Conservation (phyloP, 768 basidiomycete genomes). For the Hirschioporus abietinus region DNA sequence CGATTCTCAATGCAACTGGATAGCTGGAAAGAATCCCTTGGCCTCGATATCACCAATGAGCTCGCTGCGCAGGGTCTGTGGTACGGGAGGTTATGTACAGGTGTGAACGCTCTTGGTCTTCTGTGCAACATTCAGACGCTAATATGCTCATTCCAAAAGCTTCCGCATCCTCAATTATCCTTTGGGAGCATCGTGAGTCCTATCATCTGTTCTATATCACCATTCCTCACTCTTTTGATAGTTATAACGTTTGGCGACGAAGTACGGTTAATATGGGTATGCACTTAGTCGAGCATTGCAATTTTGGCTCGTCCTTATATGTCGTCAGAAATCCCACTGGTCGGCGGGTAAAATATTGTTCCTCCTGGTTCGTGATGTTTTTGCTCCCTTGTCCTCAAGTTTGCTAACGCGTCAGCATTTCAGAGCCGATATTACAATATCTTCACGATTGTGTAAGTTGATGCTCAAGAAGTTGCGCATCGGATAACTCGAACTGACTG, state of each 20-base stretch:
- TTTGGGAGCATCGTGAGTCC: neutral
- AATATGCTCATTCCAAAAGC: neutral
- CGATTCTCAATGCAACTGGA: neutral
- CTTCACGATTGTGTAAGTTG: conserved; percentile 43
- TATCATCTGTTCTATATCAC: neutral
- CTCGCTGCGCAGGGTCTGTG: neutral
- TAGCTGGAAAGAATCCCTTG: neutral
- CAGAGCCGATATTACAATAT: conserved; percentile 59
- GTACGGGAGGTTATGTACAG: neutral
- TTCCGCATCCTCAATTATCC: neutral
- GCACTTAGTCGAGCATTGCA: neutral
- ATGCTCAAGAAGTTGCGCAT: neutral
- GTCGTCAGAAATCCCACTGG: neutral
- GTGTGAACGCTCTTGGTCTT: neutral
- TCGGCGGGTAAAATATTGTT: neutral
- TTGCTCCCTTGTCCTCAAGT: neutral
- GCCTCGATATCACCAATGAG: neutral
- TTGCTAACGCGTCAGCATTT: neutral
- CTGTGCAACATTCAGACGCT: neutral
- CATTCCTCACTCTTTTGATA: neutral
- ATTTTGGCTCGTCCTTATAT: neutral
- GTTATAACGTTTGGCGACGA: neutral
- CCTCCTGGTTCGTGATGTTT: neutral
- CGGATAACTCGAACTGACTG: neutral
- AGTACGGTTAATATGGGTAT: neutral